Conservation (phyloP, 257 asterid species). For the Solanum stenotomum region DNA sequence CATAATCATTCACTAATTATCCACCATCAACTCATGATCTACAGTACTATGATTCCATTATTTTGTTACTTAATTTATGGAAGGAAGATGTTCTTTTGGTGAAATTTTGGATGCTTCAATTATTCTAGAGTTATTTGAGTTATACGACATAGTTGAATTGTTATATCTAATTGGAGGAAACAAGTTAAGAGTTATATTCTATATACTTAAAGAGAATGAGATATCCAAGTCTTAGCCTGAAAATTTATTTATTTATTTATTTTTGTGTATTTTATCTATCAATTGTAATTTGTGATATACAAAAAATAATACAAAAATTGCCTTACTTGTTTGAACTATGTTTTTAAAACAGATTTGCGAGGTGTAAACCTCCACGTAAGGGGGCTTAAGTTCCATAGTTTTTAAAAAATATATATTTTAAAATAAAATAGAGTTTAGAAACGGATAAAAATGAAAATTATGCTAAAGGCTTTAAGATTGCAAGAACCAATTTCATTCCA, state of each 20-base stretch:
- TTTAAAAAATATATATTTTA: not conserved
- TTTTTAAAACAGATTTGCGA: not conserved
- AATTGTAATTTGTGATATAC: not conserved
- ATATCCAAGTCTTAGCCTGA: not conserved
- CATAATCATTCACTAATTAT: not conserved
- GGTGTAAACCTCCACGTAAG: not conserved
- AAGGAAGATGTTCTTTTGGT: not conserved
- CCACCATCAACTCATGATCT: not conserved
- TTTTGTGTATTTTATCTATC: not conserved
- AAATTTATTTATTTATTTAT: no score
- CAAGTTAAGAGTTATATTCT: not conserved
- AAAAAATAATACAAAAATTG: not conserved
- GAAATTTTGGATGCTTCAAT: no score
- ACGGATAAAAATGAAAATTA: not conserved
- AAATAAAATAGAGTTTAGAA: not conserved
- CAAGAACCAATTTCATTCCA: not conserved
- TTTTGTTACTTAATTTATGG: not conserved
- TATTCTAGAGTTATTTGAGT: no score
- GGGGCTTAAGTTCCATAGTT: not conserved
- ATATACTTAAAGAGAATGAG: no score
- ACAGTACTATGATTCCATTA: not conserved
- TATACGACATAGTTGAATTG: no score
- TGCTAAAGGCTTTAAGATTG: not conserved
- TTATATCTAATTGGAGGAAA: no score
- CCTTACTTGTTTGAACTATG: not conserved